Evolutionary conservation across 2,329 filamentous ascomycete genomes (phyloP), one percentile per base, ranked within the genome.

Genomic region (Graphiopsis chlorocephala): DNA sequence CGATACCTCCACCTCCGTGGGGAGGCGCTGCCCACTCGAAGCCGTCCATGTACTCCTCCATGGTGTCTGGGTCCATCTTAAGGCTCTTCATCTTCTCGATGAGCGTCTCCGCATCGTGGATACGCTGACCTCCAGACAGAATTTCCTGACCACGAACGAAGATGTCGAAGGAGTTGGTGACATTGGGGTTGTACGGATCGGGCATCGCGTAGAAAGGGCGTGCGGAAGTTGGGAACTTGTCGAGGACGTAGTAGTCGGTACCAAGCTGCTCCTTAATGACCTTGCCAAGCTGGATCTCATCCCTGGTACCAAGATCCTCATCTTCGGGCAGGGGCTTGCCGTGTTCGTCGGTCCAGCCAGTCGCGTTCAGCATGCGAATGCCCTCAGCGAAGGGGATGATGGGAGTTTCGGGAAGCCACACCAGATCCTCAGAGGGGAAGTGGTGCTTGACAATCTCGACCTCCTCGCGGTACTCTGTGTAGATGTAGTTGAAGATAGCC

Each of bases 61-160:
- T 94, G 8, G 87, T 86, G n/a, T 86, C 84, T 1, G 92, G 91
- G 28, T 90, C 85, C 65, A 97, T 89, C 65, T 92, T 92, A 56
- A 86, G 84, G 56, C 85, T 85, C 66, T 84, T 83, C 90, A 97
- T 93, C 73, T 90, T 91, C 71, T 89, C 84, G 52, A 89, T 85
- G n/a, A 97, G 82, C 74, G 91, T 85, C 4, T 83, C 79, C 0
- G 90, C 85, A 67, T 95, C 88, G 75, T 97, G 91, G 68, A 97
- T 96, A 85, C 93, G 92, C 78, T 97, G 93, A 8, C 93, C 93
- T 71, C 93, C 93, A 0, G 92, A 94, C 53, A 94, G 88, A 64
- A 97, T 95, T 76, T 97, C 93, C 74, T 97, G 93, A 0, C 93
- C 93, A 31, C 93, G 90, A 50, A 97, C 85, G 79, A 97, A 97